These are phyloP conservation scores for Leishmania aethiopica DNA, from an alignment of 208 protist species.

Conservation along the genomic window DNA sequence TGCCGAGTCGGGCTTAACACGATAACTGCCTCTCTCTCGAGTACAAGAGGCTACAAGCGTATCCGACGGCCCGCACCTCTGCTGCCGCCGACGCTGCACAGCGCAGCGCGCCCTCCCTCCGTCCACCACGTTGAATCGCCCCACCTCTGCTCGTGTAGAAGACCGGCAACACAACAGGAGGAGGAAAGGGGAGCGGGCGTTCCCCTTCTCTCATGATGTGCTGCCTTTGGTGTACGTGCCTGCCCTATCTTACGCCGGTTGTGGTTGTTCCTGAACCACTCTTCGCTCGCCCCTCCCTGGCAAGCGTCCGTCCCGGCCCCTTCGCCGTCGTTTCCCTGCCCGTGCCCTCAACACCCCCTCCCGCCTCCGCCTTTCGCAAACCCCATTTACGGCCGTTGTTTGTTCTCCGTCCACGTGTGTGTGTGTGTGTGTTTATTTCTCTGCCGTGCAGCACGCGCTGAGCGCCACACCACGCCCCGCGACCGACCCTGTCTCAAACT, in stretches of 20 bases:
- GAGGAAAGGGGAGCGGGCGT: no score
- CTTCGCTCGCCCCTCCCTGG: background rate
- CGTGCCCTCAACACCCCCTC: no score
- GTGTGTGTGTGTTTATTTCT: background rate
- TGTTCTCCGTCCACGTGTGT: background rate
- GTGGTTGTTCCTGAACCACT: background rate
- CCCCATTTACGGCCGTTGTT: background rate
- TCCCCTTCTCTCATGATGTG: background rate
- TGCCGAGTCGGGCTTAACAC: background rate
- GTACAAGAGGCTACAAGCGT: no score
- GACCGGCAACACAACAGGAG: no score
- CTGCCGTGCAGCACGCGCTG: background rate
- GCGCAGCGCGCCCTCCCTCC: background rate
- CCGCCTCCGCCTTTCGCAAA: no score
- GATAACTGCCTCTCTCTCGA: background rate
- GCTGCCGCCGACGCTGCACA: background rate
- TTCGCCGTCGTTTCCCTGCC: no score
- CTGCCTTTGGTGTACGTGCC: background rate
- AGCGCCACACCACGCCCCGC: background rate
- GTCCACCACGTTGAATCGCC: background rate
- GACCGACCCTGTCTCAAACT: background rate
- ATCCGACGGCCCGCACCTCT: no score
- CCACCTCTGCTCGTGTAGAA: background rate
- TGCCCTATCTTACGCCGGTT: background rate
- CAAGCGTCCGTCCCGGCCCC: no score